Conservation (phyloP, 345 rosid species). For the Eucalyptus fibrosa region DNA sequence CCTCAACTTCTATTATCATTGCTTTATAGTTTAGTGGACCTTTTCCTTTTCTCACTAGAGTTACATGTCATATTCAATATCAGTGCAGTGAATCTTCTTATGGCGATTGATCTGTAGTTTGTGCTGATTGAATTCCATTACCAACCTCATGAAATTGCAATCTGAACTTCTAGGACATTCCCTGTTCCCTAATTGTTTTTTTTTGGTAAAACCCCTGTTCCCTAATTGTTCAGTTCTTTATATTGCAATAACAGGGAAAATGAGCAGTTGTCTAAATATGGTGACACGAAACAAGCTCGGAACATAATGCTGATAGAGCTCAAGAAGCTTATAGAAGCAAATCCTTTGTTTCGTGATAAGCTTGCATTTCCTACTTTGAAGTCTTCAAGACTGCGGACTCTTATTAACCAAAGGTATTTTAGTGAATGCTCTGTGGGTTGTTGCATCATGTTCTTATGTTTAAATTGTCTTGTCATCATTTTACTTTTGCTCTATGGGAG, state of each 20-base stretch:
- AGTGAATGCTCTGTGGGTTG: background rate
- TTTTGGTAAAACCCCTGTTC: background rate
- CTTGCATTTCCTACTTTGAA: slow-evolving; percentile 53
- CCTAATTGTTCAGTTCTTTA: background rate
- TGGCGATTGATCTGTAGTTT: background rate
- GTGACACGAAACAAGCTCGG: slow-evolving; percentile 61
- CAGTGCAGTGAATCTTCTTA: background rate
- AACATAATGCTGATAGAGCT: slow-evolving; percentile 60
- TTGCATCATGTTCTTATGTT: background rate
- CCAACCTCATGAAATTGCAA: background rate
- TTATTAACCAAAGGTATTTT: slow-evolving; percentile 64
- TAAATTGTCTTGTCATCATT: background rate
- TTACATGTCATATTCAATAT: background rate
- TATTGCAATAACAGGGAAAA: slow-evolving; percentile 35
- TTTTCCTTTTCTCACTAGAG: background rate
- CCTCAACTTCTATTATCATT: background rate
- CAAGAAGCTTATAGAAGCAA: slow-evolving; percentile 64
- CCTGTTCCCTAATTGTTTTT: background rate
- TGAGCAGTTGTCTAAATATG: slow-evolving; percentile 64
- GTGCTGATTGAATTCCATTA: background rate
- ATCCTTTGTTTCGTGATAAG: slow-evolving; percentile 68
- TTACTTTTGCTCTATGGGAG: background rate
- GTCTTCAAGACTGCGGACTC: slow-evolving; percentile 59
- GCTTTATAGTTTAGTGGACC: background rate
- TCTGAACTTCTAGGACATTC: background rate